Base-by-base conservation (phyloP, 805 yeast genomes). In the Metschnikowia kofuensis region DNA sequence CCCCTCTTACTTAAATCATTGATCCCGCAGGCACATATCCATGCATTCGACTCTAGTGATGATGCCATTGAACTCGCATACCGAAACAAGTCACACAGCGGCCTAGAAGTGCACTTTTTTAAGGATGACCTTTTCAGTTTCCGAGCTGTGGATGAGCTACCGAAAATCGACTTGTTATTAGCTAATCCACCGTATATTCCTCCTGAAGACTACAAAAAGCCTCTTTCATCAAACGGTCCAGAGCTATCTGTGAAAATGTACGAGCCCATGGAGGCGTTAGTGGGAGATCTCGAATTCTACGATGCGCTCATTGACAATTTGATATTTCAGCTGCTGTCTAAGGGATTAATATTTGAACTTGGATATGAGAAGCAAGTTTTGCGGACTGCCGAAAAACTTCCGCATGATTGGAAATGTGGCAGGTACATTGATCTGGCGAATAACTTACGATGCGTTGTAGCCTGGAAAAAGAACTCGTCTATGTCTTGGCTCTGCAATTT, bases 131-230 rank as follows among this genome's bases (percentile, higher is more conserved):
- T 57, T n/a, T 40, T 51, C 32, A 43, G 9, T 9, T 39, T 40
- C 37, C 34, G 37, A 16, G 43, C 40, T 8, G 45, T 30, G 1
- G 40, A 32, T 15, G 38, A 47, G 27, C 43, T 47, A 9, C 15
- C 15, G 35, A 28, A n/a, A 15, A 61, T 72, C 14, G 86, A 85
- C 50, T 46, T 92, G 2, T 61, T 94, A 0, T 77, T 84, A 0
- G 80, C 96, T n/a, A 92, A 92, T 57, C 99, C 99, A 0, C 99
- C 99, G 0, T 92, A 92, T 61, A 84, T 91, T 6, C 81, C 88
- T 0, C 7, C 30, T 2, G 41, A 53, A 0, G 82, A 83, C 42
- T 77, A 77, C 58, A 52, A 52, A 9, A 58, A 65, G 4, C 66
- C 76, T 0, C 43, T 65, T 10, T 38, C 43, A 1, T 42, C 10